Conservation (phyloP, 2,329 filamentous ascomycete species). For the Sclerotinia nivalis region DNA sequence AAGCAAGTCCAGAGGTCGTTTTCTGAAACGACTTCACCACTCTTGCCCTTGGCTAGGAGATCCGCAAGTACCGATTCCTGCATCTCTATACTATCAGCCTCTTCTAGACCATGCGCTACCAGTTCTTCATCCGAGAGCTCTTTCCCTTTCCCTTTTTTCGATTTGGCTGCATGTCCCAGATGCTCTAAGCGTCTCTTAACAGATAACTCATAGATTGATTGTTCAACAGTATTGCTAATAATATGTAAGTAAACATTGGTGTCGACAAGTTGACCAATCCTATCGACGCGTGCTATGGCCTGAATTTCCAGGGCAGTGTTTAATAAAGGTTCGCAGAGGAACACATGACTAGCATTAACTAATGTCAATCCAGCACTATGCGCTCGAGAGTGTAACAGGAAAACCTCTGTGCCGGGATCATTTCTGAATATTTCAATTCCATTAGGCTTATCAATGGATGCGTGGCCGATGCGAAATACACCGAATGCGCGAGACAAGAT, state of each 20-base stretch:
- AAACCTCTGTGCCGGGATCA: conserved; percentile 73
- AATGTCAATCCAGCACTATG: conserved; percentile 89
- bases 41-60: conserved; percentile 69
- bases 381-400: conserved; percentile 84
- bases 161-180: conserved; percentile 53
- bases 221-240: conserved; percentile 86
- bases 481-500: conserved; percentile 71
- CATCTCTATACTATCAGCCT: conserved; percentile 81
- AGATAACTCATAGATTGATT: conserved; percentile 86
- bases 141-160: conserved; percentile 45
- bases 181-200: conserved; percentile 77
- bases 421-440: conserved; percentile 77
- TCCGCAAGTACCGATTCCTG: conserved; percentile 70
- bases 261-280: conserved; percentile 83
- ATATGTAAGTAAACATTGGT: conserved; percentile 97
- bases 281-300: conserved; percentile 90
- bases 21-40: conserved; percentile 77
- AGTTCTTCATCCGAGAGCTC: conserved; percentile 48
- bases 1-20: conserved; percentile 87
- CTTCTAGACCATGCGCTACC: conserved; percentile 68
- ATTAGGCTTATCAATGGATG: conserved; percentile 65
- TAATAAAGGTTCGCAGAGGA: conserved; percentile 89
- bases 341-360: conserved; percentile 90
- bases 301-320: conserved; percentile 94
- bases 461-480: conserved; percentile 70